Conservation (phyloP, 306 rosid species). For the Notholithocarpus densiflorus region DNA sequence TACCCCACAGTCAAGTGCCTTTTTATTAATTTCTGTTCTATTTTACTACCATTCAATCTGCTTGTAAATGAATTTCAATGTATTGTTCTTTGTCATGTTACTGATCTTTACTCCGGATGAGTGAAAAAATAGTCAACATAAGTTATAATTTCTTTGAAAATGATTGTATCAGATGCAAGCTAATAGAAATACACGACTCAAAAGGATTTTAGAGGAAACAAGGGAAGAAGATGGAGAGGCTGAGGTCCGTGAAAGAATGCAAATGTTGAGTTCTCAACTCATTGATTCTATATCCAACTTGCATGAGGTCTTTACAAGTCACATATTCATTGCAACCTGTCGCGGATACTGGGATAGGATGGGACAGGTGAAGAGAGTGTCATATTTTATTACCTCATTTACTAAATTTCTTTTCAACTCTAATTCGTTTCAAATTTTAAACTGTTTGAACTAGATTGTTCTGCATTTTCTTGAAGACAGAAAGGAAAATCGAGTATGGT, state of each 20-base stretch:
- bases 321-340: conserved; percentile 67
- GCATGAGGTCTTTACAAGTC: conserved; percentile 83
- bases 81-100: background rate
- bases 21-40: background rate
- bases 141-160: background rate
- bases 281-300: conserved; percentile 76
- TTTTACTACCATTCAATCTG: background rate
- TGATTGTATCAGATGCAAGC: conserved; percentile 64
- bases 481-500: conserved; percentile 91
- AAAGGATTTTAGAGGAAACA: conserved; percentile 88
- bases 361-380: conserved; percentile 71
- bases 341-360: conserved; percentile 94
- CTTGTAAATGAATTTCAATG: background rate
- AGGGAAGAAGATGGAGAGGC: conserved; percentile 90
- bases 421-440: background rate
- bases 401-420: conserved; percentile 13
- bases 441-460: conserved; percentile 51
- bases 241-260: conserved; percentile 94
- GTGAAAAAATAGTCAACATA: background rate
- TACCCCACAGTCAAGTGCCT: conserved; percentile 3
- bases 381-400: background rate
- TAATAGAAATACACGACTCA: conserved; percentile 65
- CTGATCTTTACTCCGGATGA: background rate
- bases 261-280: conserved; percentile 68
- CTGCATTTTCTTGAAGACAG: conserved; percentile 88